Evolutionary conservation across 2,329 filamentous ascomycete species (phyloP).

Genomic region (Huntiella abstrusa): DNA sequence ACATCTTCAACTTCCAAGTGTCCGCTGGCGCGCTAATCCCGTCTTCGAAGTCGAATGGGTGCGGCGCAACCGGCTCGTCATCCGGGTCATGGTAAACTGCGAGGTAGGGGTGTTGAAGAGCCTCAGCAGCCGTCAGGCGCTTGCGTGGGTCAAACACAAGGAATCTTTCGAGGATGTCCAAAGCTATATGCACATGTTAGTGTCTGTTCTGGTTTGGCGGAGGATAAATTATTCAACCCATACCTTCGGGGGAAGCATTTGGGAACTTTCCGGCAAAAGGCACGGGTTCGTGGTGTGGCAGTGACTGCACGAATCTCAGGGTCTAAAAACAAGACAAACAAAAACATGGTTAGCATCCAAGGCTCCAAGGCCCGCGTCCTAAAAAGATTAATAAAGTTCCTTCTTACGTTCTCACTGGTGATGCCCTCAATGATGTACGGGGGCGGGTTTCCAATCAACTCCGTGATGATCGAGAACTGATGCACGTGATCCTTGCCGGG

Average conservation of each 20-base stretch:
- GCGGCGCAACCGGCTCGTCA: slow-evolving; percentile 84
- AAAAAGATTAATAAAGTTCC: background rate
- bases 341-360: background rate
- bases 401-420: slow-evolving; percentile 81
- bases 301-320: slow-evolving; percentile 86
- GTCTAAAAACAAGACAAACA: slow-evolving; percentile 38
- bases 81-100: slow-evolving; percentile 93
- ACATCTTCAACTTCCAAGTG: slow-evolving; percentile 99
- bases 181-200: slow-evolving; percentile 32
- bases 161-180: slow-evolving; percentile 90
- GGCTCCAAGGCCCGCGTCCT: background rate
- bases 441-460: slow-evolving; percentile 84
- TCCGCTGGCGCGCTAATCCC: slow-evolving; percentile 93
- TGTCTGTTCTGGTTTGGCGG: background rate
- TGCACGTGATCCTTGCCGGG: slow-evolving; percentile 98
- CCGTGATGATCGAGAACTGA: slow-evolving; percentile 98
- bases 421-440: slow-evolving; percentile 98
- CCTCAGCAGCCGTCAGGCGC: slow-evolving; percentile 72
- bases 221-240: slow-evolving; percentile 14
- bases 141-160: slow-evolving; percentile 97
- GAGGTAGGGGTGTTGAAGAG: slow-evolving; percentile 81
- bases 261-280: slow-evolving; percentile 79
- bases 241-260: slow-evolving; percentile 76
- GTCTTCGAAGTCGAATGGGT: slow-evolving; percentile 99
- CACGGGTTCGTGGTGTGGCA: slow-evolving; percentile 84